Evolutionary conservation across 2,329 filamentous ascomycete genomes (phyloP).

Genomic region (Colletotrichum orchidophilum): DNA sequence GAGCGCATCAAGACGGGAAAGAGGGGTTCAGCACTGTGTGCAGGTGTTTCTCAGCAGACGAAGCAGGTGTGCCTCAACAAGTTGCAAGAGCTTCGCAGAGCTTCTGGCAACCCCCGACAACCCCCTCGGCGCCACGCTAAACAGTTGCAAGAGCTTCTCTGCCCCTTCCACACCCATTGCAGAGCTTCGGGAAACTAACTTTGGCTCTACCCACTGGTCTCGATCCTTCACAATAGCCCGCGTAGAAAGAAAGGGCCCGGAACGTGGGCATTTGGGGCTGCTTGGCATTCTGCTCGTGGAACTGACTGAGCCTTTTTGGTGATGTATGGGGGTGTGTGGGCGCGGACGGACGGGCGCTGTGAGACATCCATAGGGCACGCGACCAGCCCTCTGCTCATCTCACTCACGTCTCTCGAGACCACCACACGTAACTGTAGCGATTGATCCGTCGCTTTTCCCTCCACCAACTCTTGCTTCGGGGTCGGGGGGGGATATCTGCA

Average conservation of each 20-base stretch:
- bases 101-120: constrained; percentile 19
- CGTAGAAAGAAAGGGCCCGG: not conserved
- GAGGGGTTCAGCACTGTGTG: not conserved
- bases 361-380: constrained; percentile 31
- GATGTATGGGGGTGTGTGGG: not conserved
- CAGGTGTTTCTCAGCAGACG: not conserved
- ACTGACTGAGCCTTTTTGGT: not conserved
- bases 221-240: not conserved
- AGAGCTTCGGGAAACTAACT: constrained; percentile 21
- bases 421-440: constrained; percentile 17
- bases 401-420: constrained; percentile 18
- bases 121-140: constrained; percentile 15
- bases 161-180: not conserved
- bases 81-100: constrained; percentile 30
- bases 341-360: not conserved
- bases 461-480: not conserved
- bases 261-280: not conserved
- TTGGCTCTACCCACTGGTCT: constrained; percentile 2
- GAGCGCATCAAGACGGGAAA: not conserved
- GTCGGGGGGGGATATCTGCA: not conserved
- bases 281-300: not conserved
- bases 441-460: not conserved
- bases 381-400: constrained; percentile 9
- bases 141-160: constrained; percentile 28
- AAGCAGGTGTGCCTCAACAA: constrained; percentile 1